phyloP scores from a whole-genome alignment of 805 yeast genomes.

The Nakazawaea laoshanensis region DNA sequence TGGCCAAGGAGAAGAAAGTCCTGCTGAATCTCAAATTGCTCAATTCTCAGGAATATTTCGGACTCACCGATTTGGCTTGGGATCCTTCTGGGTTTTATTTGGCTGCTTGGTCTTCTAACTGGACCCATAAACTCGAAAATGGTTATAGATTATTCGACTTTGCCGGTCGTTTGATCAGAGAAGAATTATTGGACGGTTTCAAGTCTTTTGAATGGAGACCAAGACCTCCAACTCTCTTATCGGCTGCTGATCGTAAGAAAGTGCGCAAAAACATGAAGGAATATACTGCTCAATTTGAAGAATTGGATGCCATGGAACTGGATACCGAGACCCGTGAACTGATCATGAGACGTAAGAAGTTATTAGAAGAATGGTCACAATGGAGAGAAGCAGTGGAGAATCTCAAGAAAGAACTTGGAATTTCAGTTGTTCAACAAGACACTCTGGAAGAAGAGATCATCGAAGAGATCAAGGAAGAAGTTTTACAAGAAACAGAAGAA shows the following conservation, averaged over 20 bases:
- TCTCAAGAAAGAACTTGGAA: slow-evolving; percentile 36
- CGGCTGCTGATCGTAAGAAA: slow-evolving; percentile 77
- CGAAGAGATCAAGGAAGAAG: slow-evolving; percentile 74
- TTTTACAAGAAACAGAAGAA: slow-evolving; percentile 66
- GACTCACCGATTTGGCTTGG: slow-evolving; percentile 84
- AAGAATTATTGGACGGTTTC: slow-evolving; percentile 74
- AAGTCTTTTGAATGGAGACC: slow-evolving; percentile 96
- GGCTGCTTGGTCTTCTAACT: slow-evolving; percentile 78
- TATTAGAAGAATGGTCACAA: slow-evolving; percentile 76
- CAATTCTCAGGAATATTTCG: slow-evolving; percentile 56
- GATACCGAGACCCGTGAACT: slow-evolving; percentile 86
- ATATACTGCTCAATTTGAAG: slow-evolving; percentile 89
- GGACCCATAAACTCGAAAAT: slow-evolving; percentile 80
- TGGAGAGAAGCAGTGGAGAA: slow-evolving; percentile 56
- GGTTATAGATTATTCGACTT: slow-evolving; percentile 86
- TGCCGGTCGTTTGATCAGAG: slow-evolving; percentile 69
- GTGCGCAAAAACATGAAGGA: slow-evolving; percentile 84
- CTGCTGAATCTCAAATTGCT: slow-evolving; percentile 54
- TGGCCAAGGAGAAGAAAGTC: slow-evolving; percentile 35
- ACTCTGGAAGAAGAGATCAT: slow-evolving; percentile 43
- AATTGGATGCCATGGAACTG: slow-evolving; percentile 92
- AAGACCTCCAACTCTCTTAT: slow-evolving; percentile 74
- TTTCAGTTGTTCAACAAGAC: slow-evolving; percentile 37
- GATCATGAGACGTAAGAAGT: slow-evolving; percentile 72
- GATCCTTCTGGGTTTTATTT: slow-evolving; percentile 93